Conservation (phyloP, 441 rosid genomes). For the Gossypium gossypioides region DNA sequence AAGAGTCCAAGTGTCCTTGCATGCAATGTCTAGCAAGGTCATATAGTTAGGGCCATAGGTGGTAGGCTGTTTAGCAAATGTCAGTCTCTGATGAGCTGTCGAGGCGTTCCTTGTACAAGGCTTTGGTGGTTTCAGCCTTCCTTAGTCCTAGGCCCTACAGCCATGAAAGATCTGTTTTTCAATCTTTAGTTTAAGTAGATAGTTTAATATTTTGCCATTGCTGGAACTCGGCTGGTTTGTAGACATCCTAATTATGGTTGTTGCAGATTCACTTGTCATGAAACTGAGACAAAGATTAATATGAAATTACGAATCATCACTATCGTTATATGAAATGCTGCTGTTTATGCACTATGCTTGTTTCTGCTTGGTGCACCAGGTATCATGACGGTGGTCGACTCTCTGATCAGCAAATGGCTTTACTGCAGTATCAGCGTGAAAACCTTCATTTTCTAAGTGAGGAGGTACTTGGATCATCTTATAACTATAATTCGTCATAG, state of each 20-base stretch:
- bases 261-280: conserved; percentile 7
- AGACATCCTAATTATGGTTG: not conserved
- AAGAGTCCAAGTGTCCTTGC: too few species aligned
- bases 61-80: too few species aligned
- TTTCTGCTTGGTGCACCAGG: conserved; percentile 32
- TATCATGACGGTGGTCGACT: conserved; percentile 94
- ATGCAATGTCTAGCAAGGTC: too few species aligned
- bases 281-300: not conserved
- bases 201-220: not conserved
- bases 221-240: not conserved
- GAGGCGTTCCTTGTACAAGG: too few species aligned
- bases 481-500: not conserved
- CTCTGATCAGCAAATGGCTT: conserved; percentile 97
- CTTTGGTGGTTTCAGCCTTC: too few species aligned
- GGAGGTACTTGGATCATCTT: conserved; percentile 43
- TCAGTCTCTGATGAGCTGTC: too few species aligned
- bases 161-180: not conserved
- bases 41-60: too few species aligned
- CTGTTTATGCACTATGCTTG: not conserved
- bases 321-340: not conserved
- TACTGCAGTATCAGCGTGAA: conserved; percentile 92
- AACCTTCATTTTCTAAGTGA: conserved; percentile 32
- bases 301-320: not conserved
- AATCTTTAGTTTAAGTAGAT: not conserved
- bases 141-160: too few species aligned